Conservation (phyloP, 352 stramenopile genomes). For the Globisporangium alternatum region DNA sequence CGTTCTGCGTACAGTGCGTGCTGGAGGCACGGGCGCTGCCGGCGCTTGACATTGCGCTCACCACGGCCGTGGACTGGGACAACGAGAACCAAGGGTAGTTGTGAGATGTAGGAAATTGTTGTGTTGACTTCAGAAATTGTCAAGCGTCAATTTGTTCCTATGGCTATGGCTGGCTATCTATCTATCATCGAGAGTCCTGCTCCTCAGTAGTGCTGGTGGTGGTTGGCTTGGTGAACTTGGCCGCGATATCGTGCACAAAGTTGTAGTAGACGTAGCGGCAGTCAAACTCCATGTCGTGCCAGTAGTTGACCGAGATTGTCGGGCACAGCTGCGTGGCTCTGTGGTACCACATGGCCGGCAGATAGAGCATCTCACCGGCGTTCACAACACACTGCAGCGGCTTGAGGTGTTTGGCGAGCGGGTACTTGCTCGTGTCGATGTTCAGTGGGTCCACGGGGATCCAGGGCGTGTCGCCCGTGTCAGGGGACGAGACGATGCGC, state of each 20-base stretch:
- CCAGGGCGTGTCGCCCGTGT: conserved; percentile 67
- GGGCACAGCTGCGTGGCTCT: conserved; percentile 65
- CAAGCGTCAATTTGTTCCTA: background rate
- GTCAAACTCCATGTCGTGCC: conserved; percentile 89
- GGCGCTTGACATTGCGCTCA: conserved; percentile 2
- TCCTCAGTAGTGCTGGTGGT: conserved; percentile 8
- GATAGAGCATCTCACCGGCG: conserved; percentile 67
- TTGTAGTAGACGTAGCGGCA: conserved; percentile 87
- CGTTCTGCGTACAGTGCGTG: conserved; percentile 13
- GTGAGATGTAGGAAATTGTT: background rate
- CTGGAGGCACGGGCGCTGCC: conserved; percentile 7
- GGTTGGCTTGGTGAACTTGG: conserved; percentile 16
- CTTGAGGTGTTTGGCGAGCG: conserved; percentile 41
- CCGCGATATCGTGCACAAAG: conserved; percentile 61
- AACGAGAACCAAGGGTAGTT: background rate
- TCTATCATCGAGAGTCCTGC: background rate
- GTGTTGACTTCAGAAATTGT: background rate
- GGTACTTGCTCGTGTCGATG: conserved; percentile 54
- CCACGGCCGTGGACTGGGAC: background rate
- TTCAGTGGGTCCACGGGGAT: conserved; percentile 78
- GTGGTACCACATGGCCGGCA: conserved; percentile 86
- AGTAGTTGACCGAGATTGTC: conserved; percentile 89
- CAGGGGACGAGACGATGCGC: conserved; percentile 40
- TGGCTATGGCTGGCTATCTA: background rate
- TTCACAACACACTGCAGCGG: conserved; percentile 71